A percentile compares a stretch with the other conserved stretches of the same genome.
phyloP scores from a whole-genome alignment of 1,284 basidiomycete genomes.

The Ceratobasidium sp. region DNA sequence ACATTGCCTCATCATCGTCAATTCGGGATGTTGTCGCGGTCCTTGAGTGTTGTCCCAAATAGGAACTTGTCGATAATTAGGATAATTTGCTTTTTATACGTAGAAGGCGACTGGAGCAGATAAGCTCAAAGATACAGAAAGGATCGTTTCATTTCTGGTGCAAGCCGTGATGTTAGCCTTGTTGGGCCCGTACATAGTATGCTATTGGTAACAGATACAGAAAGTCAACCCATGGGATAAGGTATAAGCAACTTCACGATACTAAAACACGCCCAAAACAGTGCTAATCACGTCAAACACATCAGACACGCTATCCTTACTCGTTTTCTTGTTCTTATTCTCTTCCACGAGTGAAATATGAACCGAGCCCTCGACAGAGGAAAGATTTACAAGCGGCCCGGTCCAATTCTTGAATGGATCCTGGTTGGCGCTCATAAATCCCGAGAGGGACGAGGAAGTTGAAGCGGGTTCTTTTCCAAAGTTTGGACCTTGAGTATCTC shows the following conservation, averaged over 20 bases:
- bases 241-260: not conserved
- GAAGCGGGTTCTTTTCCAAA: not conserved
- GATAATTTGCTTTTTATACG: too few species aligned
- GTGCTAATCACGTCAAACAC: not conserved
- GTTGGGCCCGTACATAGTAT: too few species aligned
- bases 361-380: constrained; percentile 12
- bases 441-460: not conserved
- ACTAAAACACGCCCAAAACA: not conserved
- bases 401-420: constrained; percentile 11
- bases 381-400: constrained; percentile 4
- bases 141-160: too few species aligned
- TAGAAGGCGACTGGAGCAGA: too few species aligned
- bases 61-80: too few species aligned
- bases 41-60: too few species aligned
- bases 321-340: constrained; percentile 4
- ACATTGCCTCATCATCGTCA: too few species aligned
- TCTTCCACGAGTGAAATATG: not conserved
- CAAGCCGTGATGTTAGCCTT: too few species aligned
- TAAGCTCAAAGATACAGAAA: too few species aligned
- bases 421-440: not conserved
- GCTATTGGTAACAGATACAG: too few species aligned
- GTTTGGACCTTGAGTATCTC: not conserved
- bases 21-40: too few species aligned
- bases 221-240: too few species aligned
- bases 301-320: not conserved